Conservation (phyloP, 768 basidiomycete genomes). For the Mycena amicta region DNA sequence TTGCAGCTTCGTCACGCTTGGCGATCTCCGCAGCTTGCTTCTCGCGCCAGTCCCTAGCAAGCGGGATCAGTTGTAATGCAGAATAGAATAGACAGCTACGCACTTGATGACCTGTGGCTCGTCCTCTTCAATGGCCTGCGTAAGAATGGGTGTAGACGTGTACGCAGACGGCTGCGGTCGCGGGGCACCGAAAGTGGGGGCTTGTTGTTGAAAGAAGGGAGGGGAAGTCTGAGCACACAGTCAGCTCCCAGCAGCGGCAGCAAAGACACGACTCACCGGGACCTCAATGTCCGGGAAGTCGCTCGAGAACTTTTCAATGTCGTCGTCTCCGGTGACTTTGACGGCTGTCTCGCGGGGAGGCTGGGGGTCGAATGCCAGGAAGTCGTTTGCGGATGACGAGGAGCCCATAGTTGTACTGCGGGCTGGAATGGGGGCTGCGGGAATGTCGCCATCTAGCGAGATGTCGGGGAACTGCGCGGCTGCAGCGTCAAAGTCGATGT, state of each 20-base stretch:
- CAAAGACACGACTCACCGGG: constrained; percentile 35
- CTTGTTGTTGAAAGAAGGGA: constrained; percentile 36
- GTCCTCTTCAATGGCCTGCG: constrained; percentile 68
- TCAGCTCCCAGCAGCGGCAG: no score
- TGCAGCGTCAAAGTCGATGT: constrained; percentile 82
- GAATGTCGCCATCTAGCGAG: constrained; percentile 71
- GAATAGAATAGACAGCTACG: constrained; percentile 22
- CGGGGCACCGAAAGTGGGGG: constrained; percentile 61
- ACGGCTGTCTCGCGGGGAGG: constrained; percentile 55
- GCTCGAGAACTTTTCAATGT: constrained; percentile 82
- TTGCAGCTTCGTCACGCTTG: constrained; percentile 79
- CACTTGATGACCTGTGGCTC: constrained; percentile 89
- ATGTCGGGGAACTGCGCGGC: constrained; percentile 86
- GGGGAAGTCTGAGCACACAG: constrained; percentile 23
- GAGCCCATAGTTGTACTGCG: constrained; percentile 29
- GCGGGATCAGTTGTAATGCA: background rate
- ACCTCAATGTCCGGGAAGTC: constrained; percentile 83
- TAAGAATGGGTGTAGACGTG: constrained; percentile 74
- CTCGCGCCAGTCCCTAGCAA: constrained; percentile 79
- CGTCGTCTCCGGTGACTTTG: constrained; percentile 83
- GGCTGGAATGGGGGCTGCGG: constrained; percentile 35
- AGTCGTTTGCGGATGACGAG: constrained; percentile 32
- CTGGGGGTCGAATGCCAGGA: constrained; percentile 72
- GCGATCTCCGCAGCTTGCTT: constrained; percentile 84
- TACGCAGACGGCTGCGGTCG: constrained; percentile 73